Evolutionary conservation across 331 rosid species (phyloP), one percentile per base, ranked within the genome.

Genomic region (Rhamnella rubrinervis): DNA sequence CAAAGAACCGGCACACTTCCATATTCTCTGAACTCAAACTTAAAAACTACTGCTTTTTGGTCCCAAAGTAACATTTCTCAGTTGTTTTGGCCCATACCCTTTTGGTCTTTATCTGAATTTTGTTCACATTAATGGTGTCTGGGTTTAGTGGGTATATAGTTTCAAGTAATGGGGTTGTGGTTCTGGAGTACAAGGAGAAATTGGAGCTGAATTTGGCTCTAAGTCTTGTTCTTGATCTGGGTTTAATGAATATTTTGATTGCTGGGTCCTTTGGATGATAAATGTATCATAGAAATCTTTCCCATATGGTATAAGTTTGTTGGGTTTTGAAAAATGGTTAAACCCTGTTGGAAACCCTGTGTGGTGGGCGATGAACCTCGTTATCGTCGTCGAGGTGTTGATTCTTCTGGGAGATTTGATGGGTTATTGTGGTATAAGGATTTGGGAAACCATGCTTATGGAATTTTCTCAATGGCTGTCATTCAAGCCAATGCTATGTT

Each of bases 391-490:
- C 49, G 52, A 35, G 63, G 80, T 19, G 79, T 70, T 4, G 90
- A 88, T 78, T 72, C 73, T 17, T 78, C 61, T 19, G 97, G 96
- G 44, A 55, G 84, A 53, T 80, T 86, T 75, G 93, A 93, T 61
- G 95, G 95, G 41, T 60, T 91, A 77, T 62, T 91, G 70, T 93
- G 98, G 98, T 77, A 86, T 41, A 93, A 88, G 75, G 98, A 93
- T 82, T 78, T 87, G 79, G 98, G 96, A 26, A 78, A 76, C 65
- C 98, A 93, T 86, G 82, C 82, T 69, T 83, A 77, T 81, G 98
- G 98, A n/a, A 85, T 78, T 40, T 93, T 85, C 70, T 93, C 98
- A 67, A 91, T 93, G 98, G 97, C 98, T 63, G 95, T 87, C 6
- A 71, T 91, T 67, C 98, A 93, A 65, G 97, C 98, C 41, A 93